These are phyloP conservation scores for Apophysomyces ossiformis DNA, from an alignment of 371 early-diverging fungal genomes.

Conservation along the genomic window DNA sequence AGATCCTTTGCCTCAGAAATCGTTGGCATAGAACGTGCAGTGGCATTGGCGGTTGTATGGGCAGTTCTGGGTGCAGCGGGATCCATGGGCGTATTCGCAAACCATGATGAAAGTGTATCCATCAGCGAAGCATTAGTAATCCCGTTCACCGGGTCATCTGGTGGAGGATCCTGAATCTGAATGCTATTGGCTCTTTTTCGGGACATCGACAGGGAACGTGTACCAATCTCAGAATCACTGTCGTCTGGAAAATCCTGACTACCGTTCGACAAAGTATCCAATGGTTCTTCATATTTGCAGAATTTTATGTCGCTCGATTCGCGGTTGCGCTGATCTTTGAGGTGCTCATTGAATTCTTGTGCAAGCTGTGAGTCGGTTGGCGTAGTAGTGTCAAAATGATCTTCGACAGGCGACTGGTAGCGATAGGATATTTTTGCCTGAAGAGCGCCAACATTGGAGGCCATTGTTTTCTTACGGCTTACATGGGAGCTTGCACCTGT, in stretches of 20 bases:
- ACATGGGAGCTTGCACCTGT: constrained; percentile 60
- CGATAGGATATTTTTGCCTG: constrained; percentile 69
- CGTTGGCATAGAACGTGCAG: background rate
- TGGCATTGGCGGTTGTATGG: background rate
- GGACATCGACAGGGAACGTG: background rate
- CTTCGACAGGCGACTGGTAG: constrained; percentile 43
- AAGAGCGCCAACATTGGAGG: constrained; percentile 69
- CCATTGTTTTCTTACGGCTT: constrained; percentile 53
- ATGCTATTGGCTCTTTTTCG: constrained; percentile 1
- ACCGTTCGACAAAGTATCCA: constrained; percentile 7
- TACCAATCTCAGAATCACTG: constrained; percentile 11
- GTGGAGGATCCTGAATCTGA: background rate
- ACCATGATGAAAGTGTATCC: constrained; percentile 13
- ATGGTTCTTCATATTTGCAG: constrained; percentile 27
- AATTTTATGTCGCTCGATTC: constrained; percentile 22
- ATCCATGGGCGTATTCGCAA: background rate
- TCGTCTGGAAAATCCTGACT: constrained; percentile 27
- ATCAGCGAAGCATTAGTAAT: background rate
- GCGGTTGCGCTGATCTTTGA: constrained; percentile 30
- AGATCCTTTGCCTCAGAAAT: background rate
- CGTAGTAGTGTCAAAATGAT: constrained; percentile 3
- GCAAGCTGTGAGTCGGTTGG: constrained; percentile 25
- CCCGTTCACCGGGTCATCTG: constrained; percentile 3
- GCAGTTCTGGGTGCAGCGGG: background rate
- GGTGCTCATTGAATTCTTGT: constrained; percentile 27